A percentile compares a stretch with the other conserved stretches of the same genome.
phyloP scores from a whole-genome alignment of 1,139 yeast species.

The Candida tropicalis region DNA sequence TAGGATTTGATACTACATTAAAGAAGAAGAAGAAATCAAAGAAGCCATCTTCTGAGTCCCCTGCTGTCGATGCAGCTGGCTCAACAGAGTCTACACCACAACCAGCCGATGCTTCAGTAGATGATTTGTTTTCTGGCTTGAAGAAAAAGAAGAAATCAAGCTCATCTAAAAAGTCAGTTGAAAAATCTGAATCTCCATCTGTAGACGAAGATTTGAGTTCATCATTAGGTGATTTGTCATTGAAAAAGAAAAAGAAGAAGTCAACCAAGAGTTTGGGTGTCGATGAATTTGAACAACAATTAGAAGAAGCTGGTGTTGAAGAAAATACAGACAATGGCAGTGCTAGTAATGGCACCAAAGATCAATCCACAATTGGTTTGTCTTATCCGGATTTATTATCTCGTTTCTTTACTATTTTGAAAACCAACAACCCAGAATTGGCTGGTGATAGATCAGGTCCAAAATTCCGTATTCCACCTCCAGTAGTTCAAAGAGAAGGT shows the following conservation, averaged over 20 bases:
- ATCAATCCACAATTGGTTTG: constrained; percentile 51
- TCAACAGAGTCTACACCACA: constrained; percentile 16
- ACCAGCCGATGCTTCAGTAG: constrained; percentile 34
- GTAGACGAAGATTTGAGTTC: constrained; percentile 58
- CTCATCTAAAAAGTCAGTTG: constrained; percentile 19
- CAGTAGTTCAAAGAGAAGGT: constrained; percentile 96
- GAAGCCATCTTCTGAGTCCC: constrained; percentile 11
- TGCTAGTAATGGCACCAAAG: constrained; percentile 20
- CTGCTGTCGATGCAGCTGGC: constrained; percentile 9
- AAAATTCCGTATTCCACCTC: constrained; percentile 97
- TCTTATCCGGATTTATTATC: constrained; percentile 78
- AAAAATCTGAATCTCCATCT: constrained; percentile 31
- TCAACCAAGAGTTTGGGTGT: constrained; percentile 56
- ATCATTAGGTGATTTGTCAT: constrained; percentile 71
- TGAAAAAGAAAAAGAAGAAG: constrained; percentile 90
- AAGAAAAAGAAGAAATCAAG: constrained; percentile 54
- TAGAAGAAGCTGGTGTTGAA: constrained; percentile 87
- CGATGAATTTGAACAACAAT: constrained; percentile 84
- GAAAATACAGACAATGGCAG: constrained; percentile 40
- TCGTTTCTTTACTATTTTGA: constrained; percentile 83
- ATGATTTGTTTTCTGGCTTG: constrained; percentile 57
- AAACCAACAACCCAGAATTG: constrained; percentile 94
- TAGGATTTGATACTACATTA: constrained; percentile 76
- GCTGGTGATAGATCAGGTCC: constrained; percentile 95
- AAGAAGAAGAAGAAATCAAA: constrained; percentile 49